A percentile compares a stretch with the other conserved stretches of the same genome.
These are phyloP conservation scores for Oryza glaberrima DNA, from an alignment of 176 grass and related monocot genomes.

Conservation along the genomic window DNA sequence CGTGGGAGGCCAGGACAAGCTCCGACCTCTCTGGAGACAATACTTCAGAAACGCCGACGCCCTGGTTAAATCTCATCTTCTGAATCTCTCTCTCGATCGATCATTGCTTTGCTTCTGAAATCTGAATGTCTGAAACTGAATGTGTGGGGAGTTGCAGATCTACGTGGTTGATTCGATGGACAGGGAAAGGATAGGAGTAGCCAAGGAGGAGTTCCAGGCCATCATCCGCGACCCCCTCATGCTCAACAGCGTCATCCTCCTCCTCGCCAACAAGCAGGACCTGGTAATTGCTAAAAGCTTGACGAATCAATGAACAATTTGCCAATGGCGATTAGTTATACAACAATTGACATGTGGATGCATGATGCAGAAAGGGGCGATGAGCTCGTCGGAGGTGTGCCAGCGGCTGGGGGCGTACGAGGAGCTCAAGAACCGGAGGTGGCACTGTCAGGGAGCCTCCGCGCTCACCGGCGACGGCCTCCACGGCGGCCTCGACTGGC, in stretches of 20 bases:
- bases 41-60: constrained; percentile 39
- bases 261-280: constrained; percentile 53
- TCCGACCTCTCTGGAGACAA: constrained; percentile 41
- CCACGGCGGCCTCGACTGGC: too few relatives aligned
- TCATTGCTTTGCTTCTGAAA: background rate
- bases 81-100: background rate
- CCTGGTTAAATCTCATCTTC: constrained; percentile 1
- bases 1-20: constrained; percentile 48
- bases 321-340: too few relatives aligned
- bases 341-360: too few relatives aligned
- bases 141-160: background rate
- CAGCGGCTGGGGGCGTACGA: too few relatives aligned
- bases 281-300: background rate
- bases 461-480: too few relatives aligned
- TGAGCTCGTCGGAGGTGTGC: too few relatives aligned
- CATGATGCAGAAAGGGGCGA: too few relatives aligned
- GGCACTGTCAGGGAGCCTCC: too few relatives aligned
- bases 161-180: constrained; percentile 47
- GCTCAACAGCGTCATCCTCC: constrained; percentile 36
- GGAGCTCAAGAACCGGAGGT: too few relatives aligned
- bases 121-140: background rate
- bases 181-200: constrained; percentile 27
- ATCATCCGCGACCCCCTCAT: constrained; percentile 41
- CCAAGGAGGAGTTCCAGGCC: constrained; percentile 36
- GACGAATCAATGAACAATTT: too few relatives aligned